A percentile compares a stretch with the other conserved stretches of the same genome.
Conservation (phyloP, 805 yeast genomes). For the Spathaspora sp. region DNA sequence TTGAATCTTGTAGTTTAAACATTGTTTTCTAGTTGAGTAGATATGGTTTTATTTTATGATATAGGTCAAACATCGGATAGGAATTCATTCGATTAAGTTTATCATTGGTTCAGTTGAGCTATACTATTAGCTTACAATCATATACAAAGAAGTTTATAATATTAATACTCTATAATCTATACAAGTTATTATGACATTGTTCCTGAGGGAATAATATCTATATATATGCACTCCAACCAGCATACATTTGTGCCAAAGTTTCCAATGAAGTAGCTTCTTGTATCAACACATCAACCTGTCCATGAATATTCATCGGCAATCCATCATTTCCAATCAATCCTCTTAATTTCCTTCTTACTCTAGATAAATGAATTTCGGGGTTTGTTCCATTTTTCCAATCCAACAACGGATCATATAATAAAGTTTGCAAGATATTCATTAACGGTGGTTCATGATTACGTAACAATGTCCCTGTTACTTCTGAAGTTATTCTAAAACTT, state of each 20-base stretch:
- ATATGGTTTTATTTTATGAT: no score
- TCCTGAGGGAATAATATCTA: no score
- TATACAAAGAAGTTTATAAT: no score
- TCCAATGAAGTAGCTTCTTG: constrained; percentile 74
- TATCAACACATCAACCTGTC: constrained; percentile 87
- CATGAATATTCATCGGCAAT: constrained; percentile 82
- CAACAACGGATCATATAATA: constrained; percentile 86
- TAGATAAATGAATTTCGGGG: constrained; percentile 68
- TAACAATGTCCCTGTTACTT: constrained; percentile 70
- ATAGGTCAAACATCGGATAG: no score
- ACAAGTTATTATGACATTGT: no score
- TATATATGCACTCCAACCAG: constrained; percentile 72
- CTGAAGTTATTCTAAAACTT: constrained; percentile 78
- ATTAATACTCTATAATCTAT: no score
- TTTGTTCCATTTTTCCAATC: constrained; percentile 57
- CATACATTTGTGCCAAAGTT: constrained; percentile 79
- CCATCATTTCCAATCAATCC: constrained; percentile 81
- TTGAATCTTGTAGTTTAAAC: no score
- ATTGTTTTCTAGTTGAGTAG: no score
- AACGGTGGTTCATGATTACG: constrained; percentile 78
- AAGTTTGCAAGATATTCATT: constrained; percentile 88
- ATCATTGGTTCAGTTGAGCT: no score
- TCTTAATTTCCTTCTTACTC: constrained; percentile 73
- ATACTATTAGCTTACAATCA: no score
- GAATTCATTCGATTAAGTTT: no score